These are phyloP conservation scores for Cryptococcus sp. DNA, from an alignment of 1,284 basidiomycete species.

Conservation along the genomic window DNA sequence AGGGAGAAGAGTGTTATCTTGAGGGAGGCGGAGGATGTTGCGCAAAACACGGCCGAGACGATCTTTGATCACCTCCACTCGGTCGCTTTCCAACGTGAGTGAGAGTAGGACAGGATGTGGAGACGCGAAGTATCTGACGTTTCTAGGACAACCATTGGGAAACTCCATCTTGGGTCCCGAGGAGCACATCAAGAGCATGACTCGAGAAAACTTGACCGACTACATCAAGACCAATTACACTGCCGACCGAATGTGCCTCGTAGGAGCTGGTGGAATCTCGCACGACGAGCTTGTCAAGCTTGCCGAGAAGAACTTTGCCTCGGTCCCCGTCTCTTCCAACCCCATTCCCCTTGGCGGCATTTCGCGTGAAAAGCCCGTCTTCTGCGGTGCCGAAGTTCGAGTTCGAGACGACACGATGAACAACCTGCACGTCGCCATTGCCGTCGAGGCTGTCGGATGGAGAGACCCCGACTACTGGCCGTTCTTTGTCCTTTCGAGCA, in stretches of 20 bases:
- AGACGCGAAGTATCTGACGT: too few relatives aligned
- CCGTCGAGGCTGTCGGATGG: conserved; percentile 98
- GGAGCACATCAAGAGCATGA: conserved; percentile 93
- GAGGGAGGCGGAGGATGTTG: conserved; percentile 97
- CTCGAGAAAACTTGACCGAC: conserved; percentile 75
- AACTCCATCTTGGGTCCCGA: conserved; percentile 97
- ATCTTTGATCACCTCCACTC: conserved; percentile 98
- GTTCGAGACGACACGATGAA: conserved; percentile 86
- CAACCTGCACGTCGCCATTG: conserved; percentile 90
- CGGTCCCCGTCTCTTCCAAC: conserved; percentile 77
- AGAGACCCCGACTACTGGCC: conserved; percentile 98
- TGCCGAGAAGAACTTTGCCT: conserved; percentile 88
- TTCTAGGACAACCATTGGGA: conserved; percentile 79
- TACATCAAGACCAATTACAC: conserved; percentile 99
- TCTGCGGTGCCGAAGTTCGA: conserved; percentile 93
- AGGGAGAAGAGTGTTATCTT: conserved; percentile 95
- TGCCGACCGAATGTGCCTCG: conserved; percentile 97
- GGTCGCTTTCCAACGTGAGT: conserved; percentile 67
- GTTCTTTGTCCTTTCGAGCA: conserved; percentile 97
- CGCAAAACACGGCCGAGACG: conserved; percentile 97
- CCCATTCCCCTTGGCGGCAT: conserved; percentile 83
- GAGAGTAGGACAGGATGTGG: not conserved
- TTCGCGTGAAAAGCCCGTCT: conserved; percentile 66
- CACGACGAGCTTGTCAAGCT: conserved; percentile 90
- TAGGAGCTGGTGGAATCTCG: conserved; percentile 91